phyloP scores from a whole-genome alignment of 129 eudicot species.

The Rutidosis leptorrhynchoides region DNA sequence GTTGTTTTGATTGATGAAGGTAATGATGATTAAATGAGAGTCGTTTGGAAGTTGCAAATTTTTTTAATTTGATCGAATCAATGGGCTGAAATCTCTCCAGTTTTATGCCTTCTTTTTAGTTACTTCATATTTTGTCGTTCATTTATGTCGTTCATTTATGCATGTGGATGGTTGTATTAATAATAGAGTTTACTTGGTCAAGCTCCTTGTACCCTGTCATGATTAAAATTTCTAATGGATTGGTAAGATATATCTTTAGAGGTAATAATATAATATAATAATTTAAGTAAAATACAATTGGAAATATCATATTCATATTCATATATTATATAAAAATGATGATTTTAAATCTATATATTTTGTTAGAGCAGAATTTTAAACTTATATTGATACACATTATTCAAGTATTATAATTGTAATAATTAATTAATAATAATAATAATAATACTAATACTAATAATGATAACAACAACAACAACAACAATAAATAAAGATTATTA shows the following conservation, averaged over 20 bases:
- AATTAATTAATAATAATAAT: too few relatives aligned
- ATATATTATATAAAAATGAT: too few relatives aligned
- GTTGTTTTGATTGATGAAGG: slow-evolving; percentile 8
- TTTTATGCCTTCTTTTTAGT: slow-evolving; percentile 20
- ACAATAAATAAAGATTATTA: too few relatives aligned
- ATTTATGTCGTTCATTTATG: slow-evolving; percentile 11
- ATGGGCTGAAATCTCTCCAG: slow-evolving; percentile 1
- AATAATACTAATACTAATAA: too few relatives aligned
- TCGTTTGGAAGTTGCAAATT: neutral
- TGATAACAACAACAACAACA: too few relatives aligned
- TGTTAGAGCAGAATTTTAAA: too few relatives aligned
- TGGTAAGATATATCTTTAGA: neutral
- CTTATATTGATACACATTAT: too few relatives aligned
- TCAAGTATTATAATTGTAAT: too few relatives aligned
- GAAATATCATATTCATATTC: too few relatives aligned
- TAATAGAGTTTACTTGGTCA: neutral
- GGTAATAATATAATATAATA: too few relatives aligned
- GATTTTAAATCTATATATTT: too few relatives aligned
- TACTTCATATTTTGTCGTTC: slow-evolving; percentile 13
- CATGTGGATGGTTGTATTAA: neutral
- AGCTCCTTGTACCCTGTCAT: neutral
- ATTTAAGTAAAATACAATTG: too few relatives aligned
- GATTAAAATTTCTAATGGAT: neutral
- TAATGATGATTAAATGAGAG: slow-evolving; percentile 2
- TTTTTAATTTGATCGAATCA: neutral